phyloP scores from a whole-genome alignment of 2,329 filamentous ascomycete species.

The Claviceps spartinae region DNA sequence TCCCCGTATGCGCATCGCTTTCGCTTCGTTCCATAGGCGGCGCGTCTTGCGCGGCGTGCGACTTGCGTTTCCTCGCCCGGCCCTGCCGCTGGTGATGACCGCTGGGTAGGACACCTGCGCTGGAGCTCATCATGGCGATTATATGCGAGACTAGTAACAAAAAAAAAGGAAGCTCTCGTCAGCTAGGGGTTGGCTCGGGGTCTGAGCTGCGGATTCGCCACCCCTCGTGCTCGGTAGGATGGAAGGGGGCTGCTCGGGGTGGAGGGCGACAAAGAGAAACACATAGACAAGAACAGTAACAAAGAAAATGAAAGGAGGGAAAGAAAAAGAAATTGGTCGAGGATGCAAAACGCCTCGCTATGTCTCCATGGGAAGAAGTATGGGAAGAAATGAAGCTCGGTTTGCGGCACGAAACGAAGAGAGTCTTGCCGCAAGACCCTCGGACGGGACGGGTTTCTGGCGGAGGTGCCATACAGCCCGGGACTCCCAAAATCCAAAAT shows the following conservation, averaged over 20 bases:
- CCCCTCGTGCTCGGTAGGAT: too few relatives aligned
- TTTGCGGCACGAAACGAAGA: not conserved
- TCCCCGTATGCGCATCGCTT: conserved; percentile 20
- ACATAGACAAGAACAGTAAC: not conserved
- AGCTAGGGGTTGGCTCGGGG: too few relatives aligned
- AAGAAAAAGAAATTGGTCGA: not conserved
- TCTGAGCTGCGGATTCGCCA: too few relatives aligned
- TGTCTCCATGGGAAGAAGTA: too few relatives aligned
- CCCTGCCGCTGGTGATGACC: conserved; percentile 26
- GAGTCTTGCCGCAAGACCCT: not conserved
- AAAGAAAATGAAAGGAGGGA: not conserved
- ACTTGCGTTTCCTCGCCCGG: conserved; percentile 37
- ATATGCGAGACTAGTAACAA: not conserved
- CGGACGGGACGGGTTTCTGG: not conserved
- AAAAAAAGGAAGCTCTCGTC: not conserved
- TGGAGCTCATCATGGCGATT: conserved; percentile 14
- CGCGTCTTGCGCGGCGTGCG: conserved; percentile 30
- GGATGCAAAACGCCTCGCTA: not conserved
- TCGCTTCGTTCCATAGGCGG: conserved; percentile 23
- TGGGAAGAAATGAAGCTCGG: too few relatives aligned
- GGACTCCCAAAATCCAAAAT: too few relatives aligned
- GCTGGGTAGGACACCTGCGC: conserved; percentile 15
- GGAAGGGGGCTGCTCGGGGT: not conserved
- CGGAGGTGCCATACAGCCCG: too few relatives aligned
- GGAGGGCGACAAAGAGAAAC: too few relatives aligned